phyloP scores from a whole-genome alignment of 2,329 filamentous ascomycete species.

The Epichloe coenophiala region DNA sequence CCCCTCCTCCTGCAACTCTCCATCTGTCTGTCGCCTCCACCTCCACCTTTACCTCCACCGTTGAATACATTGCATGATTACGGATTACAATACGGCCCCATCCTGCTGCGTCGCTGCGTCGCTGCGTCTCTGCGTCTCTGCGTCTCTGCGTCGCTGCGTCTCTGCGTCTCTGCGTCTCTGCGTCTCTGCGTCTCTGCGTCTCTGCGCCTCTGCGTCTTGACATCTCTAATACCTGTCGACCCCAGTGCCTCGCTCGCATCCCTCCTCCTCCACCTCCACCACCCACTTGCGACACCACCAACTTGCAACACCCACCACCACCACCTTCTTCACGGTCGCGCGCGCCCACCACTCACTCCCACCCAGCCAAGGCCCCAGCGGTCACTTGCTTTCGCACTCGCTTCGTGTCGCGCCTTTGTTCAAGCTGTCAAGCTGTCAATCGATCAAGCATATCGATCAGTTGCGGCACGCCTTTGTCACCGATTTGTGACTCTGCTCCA shows the following conservation, averaged over 20 bases:
- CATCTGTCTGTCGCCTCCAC: constrained; percentile 4
- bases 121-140: too few species aligned
- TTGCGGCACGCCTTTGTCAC: constrained; percentile 2
- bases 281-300: constrained; percentile 8
- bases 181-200: too few species aligned
- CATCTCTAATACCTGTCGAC: constrained; percentile 3
- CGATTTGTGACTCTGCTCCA: constrained; percentile 2
- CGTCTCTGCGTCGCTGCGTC: too few species aligned
- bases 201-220: neutral
- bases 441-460: neutral
- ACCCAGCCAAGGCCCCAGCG: constrained; percentile 7
- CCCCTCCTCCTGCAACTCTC: constrained; percentile 5
- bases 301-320: too few species aligned
- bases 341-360: constrained; percentile 7
- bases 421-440: neutral
- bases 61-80: neutral
- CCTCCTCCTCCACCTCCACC: constrained; percentile 9
- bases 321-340: constrained; percentile 2
- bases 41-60: neutral
- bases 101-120: neutral
- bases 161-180: too few species aligned
- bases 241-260: constrained; percentile 8
- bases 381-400: constrained; percentile 1
- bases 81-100: neutral
- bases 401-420: neutral